Base-by-base conservation (phyloP, 768 basidiomycete species). In the Mycena amicta region DNA sequence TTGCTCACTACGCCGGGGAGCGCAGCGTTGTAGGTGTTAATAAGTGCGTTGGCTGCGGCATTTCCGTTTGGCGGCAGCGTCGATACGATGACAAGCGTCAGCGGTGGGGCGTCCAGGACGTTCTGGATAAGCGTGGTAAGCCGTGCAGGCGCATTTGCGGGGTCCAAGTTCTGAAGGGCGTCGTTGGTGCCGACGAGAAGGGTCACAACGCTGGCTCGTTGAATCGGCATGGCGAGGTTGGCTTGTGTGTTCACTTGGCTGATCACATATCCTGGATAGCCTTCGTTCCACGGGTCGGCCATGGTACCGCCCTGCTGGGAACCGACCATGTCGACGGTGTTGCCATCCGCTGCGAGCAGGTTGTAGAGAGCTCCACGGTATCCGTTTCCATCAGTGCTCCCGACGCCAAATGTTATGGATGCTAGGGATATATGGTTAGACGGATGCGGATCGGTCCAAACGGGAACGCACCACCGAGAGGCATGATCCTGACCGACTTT, bases 131-230 rank as follows among this genome's bases (percentile, higher is more conserved):
- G 31, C 51, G 20, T 52, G 29, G 37, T 52, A 5, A 52, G 51
- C 30, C 51, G 5, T 15, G 30, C 12, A 12, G 51, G 29, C 8
- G 30, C 30, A 12, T 37, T 23, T 15, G 20, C 51, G 12, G 28
- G 22, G 51, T 52, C 51, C 20, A 18, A 11, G 25, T 52, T 22
- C 18, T 37, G 29, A 5, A 26, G 6, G 13, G 25, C 25, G 30
- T 52, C 51, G 37, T 52, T 52, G 20, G 51, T 52, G 11, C 51
- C 51, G 30, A 40, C 51, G 31, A 52, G 30, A 5, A 52, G 27
- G 4, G 37, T 33, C 16, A 52, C 23, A 23, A 52, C 26, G 25
- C 23, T 52, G 8, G 51, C 29, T 5, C 16, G 5, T 30, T 52
- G 31, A 13, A 37, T 23, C 5, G 22, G 20, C 31, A 52, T 26